Evolutionary conservation across 2,329 filamentous ascomycete species (phyloP), one percentile per base, ranked within the genome.

Genomic region (Esteya vermicola): DNA sequence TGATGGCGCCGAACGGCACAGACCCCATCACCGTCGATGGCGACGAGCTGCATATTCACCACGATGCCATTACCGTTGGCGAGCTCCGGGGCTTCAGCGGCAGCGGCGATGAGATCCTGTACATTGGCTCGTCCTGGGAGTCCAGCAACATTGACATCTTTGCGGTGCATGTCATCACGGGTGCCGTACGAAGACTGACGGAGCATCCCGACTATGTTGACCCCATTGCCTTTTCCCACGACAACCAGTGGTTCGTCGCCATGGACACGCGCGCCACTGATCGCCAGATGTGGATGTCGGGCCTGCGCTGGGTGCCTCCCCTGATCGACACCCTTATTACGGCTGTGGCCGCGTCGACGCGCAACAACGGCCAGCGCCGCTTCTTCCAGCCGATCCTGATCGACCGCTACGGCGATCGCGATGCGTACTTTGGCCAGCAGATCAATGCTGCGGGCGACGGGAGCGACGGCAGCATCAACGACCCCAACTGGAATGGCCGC

Each of bases 341-440:
- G 22, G 45, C 54, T 1, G 53, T 53, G 1, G 52, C 52, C 6
- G 54, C 62, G 0, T 64, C 62, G 1, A 60, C 55, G 3, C 58
- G 65, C 6, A 68, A 69, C 43, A 68, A 69, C 38, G 62, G 63
- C 0, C 36, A 39, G 1, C 53, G 65, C 6, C 52, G 64, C 1
- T 68, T 67, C 53, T 69, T 68, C 41, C 56, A 63, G 41, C 64
- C 63, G 0, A 60, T 54, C 22, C 51, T 69, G 1, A 48, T 68
- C 4, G 63, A 68, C 39, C 46, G 48, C 0, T 45, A 65, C 26
- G 65, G 65, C 6, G 65, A 69, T 42, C 59, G 64, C 6, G 62
- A 53, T 1, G 39, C 49, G 0, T 68, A 68, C 46, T 64, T 55
- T 41, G 64, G 65, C 4, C 63, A 64, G 46, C 51, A 52, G 40